A percentile compares a stretch with the other conserved stretches of the same genome.
These are phyloP conservation scores for Trichoderma koningii DNA, from an alignment of 2,329 filamentous ascomycete species.

Conservation along the genomic window DNA sequence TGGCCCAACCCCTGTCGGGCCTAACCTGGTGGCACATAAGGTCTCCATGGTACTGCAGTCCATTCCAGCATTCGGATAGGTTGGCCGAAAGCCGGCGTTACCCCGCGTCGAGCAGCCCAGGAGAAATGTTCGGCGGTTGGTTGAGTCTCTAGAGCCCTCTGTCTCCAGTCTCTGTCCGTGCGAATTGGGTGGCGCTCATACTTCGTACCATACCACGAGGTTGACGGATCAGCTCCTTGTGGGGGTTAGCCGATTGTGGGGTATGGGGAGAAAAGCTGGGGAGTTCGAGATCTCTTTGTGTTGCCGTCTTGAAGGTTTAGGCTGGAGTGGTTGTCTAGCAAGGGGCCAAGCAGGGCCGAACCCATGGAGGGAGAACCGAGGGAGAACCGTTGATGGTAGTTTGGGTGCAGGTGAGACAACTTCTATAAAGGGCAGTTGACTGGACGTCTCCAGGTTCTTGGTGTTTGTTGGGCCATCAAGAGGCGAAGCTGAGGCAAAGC, in stretches of 20 bases:
- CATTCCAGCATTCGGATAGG: slow-evolving; percentile 9
- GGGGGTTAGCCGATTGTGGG: slow-evolving; percentile 26
- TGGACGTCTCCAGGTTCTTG: neutral
- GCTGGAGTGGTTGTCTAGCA: neutral
- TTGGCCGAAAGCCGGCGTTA: slow-evolving; percentile 17
- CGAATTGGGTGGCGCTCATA: too few relatives aligned
- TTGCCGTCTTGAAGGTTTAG: slow-evolving; percentile 1
- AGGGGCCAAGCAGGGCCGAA: slow-evolving; percentile 19
- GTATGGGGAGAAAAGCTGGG: slow-evolving; percentile 14
- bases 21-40: too few relatives aligned
- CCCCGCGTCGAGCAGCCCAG: slow-evolving; percentile 14
- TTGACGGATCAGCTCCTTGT: neutral
- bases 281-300: slow-evolving; percentile 8
- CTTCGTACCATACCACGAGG: too few relatives aligned
- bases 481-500: neutral
- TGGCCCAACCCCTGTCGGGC: neutral
- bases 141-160: neutral
- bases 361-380: slow-evolving; percentile 4
- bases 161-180: too few relatives aligned
- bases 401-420: slow-evolving; percentile 3
- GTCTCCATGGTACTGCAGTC: neutral
- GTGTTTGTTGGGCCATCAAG: slow-evolving; percentile 11
- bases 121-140: slow-evolving; percentile 22
- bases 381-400: slow-evolving; percentile 2
- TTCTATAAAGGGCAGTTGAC: slow-evolving; percentile 14